Evolutionary conservation across 2,329 filamentous ascomycete species (phyloP).

Genomic region (Arthrobotrys sphaeroides): DNA sequence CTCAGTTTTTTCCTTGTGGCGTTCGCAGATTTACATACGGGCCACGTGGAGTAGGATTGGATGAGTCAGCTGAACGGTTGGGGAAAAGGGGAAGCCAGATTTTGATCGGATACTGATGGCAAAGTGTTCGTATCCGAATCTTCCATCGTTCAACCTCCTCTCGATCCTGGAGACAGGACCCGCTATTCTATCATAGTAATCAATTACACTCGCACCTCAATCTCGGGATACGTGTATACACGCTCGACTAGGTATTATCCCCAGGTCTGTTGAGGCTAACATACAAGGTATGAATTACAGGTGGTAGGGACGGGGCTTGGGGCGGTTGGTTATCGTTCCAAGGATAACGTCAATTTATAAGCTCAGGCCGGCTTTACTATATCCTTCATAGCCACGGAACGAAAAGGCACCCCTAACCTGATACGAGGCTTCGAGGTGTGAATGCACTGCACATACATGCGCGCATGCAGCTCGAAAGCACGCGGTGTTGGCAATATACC

Average conservation of each 20-base stretch:
- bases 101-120: constrained; percentile 20
- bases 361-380: no score
- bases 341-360: no score
- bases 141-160: background rate
- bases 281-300: background rate
- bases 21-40: constrained; percentile 26
- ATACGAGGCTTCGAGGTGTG: no score
- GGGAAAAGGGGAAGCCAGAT: constrained; percentile 16
- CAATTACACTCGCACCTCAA: no score
- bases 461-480: no score
- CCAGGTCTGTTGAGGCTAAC: background rate
- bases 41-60: constrained; percentile 30
- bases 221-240: background rate
- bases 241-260: background rate
- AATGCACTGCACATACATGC: no score
- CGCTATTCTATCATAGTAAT: background rate
- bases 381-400: no score
- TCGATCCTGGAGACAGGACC: background rate
- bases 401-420: no score
- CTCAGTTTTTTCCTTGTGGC: constrained; percentile 31
- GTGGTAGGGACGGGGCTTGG: background rate
- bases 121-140: constrained; percentile 4
- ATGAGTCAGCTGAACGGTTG: constrained; percentile 34
- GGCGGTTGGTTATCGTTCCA: no score
- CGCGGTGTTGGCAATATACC: no score